Percentiles rank a stretch among this genome's conserved stretches.
Conservation (phyloP, 495 filamentous ascomycete genomes). For the Trypethelium eluteriae region DNA sequence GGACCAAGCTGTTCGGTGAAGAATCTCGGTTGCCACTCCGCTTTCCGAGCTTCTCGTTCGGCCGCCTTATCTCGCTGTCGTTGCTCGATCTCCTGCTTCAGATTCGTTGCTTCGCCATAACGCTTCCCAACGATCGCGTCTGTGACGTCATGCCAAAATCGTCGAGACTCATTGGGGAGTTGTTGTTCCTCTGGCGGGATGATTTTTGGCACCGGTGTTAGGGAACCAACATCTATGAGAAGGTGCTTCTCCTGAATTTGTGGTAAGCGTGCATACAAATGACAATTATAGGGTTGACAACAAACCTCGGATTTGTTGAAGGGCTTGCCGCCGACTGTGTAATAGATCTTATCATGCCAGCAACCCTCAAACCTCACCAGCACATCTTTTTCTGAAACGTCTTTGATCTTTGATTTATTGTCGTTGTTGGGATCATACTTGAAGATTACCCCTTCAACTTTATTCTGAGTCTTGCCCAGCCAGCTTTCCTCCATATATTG, state of each 20-base stretch:
- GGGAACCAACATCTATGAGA: conserved; percentile 76
- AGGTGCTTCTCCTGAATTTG: conserved; percentile 52
- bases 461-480: conserved; percentile 84
- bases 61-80: conserved; percentile 74
- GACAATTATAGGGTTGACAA: neutral
- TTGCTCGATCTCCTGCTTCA: conserved; percentile 90
- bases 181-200: conserved; percentile 68
- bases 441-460: conserved; percentile 85
- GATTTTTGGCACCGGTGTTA: conserved; percentile 66
- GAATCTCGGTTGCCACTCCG: conserved; percentile 80
- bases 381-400: conserved; percentile 75
- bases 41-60: conserved; percentile 57
- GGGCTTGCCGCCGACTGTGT: conserved; percentile 40
- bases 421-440: conserved; percentile 77
- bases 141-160: conserved; percentile 82
- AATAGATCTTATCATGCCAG: conserved; percentile 70
- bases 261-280: neutral
- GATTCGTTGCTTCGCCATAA: conserved; percentile 70
- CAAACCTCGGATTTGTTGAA: conserved; percentile 45
- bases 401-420: conserved; percentile 65
- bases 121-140: conserved; percentile 78
- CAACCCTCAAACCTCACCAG: conserved; percentile 75
- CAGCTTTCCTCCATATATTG: conserved; percentile 92
- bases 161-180: conserved; percentile 81
- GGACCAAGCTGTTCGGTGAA: conserved; percentile 70